Evolutionary conservation across 164 flowering plant species (phyloP), one percentile per base, ranked within the genome.

Genomic region (Buxus sempervirens): DNA sequence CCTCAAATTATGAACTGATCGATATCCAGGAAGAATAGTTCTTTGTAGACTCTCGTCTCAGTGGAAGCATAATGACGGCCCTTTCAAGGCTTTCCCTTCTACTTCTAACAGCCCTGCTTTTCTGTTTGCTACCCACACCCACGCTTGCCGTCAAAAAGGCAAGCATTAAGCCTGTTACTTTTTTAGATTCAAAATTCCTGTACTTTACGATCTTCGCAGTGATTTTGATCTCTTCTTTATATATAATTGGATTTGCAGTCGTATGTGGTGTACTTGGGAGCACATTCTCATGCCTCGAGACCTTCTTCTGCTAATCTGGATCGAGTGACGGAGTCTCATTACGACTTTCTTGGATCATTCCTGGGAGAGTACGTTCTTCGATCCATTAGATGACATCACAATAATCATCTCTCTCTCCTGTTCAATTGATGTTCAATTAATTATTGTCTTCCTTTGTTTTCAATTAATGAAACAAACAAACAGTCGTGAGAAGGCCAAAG

Each of bases 241-340:
- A 14, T 26, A 5, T 9, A 60, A 16, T 26, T 18, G 49, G n/a
- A n/a, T n/a, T 23, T 65, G 62, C 79, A 86, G 96, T 75, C 93
- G 24, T 88, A 81, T 72, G 77, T 90, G 18, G 96, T 90, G 60
- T 88, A 88, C 76, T 60, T 90, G 67, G 96, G 93, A 68, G 80
- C 69, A n/a, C 88, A 86, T 68, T 73, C 87, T 2, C 85, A 82
- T 68, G 83, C 77, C 5, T 2, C 16, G 15, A 67, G 71, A 9
- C 74, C 77, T 24, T 51, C 83, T 7, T 59, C 71, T 1, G 22
- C 53, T 14, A 85, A 87, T 56, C 51, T 73, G 7, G 83, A 81
- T 18, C 61, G 62, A 18, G 88, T 70, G 0, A 85, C 79, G 0
- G 58, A 75, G 12, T 71, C 84, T 9, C 96, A 90, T 82, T 72